phyloP scores from a whole-genome alignment of 208 protist genomes.

The Leishmania braziliensis region DNA sequence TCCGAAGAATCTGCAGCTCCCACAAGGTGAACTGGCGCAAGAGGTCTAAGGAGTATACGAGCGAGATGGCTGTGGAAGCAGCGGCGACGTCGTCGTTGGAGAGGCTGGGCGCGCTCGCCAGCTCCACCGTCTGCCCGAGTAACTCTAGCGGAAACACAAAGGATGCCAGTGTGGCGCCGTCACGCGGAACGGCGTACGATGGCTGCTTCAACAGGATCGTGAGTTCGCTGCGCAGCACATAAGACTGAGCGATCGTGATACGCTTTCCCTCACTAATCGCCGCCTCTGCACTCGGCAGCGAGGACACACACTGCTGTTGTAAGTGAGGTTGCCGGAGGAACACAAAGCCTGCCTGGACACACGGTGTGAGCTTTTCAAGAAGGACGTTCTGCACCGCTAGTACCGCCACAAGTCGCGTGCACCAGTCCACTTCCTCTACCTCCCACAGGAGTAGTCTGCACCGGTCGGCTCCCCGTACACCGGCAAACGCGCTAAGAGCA shows the following conservation, averaged over 20 bases:
- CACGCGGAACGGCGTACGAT: conserved; percentile 25
- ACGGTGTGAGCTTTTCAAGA: conserved; percentile 35
- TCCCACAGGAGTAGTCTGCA: conserved; percentile 54
- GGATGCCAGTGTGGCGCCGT: conserved; percentile 14
- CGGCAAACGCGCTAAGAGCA: conserved; percentile 55
- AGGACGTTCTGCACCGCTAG: conserved; percentile 43
- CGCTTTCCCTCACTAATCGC: conserved; percentile 16
- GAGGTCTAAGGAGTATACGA: conserved; percentile 49
- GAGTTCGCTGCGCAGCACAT: conserved; percentile 24
- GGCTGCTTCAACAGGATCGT: conserved; percentile 22
- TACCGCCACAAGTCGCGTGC: conserved; percentile 41
- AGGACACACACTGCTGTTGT: conserved; percentile 22
- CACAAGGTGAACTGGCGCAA: conserved; percentile 66
- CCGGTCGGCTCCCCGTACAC: conserved; percentile 5
- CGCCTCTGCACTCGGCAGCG: conserved; percentile 10
- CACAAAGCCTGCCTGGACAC: conserved; percentile 57
- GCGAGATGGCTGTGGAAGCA: neutral
- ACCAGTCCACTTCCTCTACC: conserved; percentile 56
- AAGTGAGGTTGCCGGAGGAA: conserved; percentile 25
- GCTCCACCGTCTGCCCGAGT: neutral
- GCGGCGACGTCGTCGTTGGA: neutral
- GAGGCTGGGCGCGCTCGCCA: neutral
- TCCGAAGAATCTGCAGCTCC: conserved; percentile 60
- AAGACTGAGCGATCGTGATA: conserved; percentile 19
- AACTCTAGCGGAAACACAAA: conserved; percentile 35